These are phyloP conservation scores for Aleurites moluccanus DNA, from an alignment of 441 rosid species.

Conservation along the genomic window DNA sequence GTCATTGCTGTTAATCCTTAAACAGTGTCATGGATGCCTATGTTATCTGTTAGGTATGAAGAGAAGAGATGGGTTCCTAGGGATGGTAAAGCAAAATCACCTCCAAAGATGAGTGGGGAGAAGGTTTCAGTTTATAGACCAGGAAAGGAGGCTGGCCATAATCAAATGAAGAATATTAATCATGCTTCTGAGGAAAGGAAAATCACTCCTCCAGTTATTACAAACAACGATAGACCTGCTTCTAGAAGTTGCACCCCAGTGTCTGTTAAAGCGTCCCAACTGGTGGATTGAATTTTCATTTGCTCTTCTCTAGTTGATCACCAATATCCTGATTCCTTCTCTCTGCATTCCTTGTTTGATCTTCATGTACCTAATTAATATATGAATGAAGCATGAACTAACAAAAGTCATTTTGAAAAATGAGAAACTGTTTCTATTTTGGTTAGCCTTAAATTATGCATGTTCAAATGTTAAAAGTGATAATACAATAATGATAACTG, in stretches of 20 bases:
- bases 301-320: not conserved
- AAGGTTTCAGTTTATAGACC: slow-evolving; percentile 28
- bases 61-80: slow-evolving; percentile 65
- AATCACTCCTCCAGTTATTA: not conserved
- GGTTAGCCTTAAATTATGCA: not conserved
- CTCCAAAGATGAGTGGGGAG: slow-evolving; percentile 32
- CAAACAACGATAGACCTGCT: slow-evolving; percentile 22
- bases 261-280: slow-evolving; percentile 31
- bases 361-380: not conserved
- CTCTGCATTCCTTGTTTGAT: not conserved
- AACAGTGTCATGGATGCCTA: slow-evolving; percentile 15
- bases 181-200: slow-evolving; percentile 15
- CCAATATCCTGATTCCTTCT: not conserved
- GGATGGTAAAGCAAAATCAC: slow-evolving; percentile 35
- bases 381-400: not conserved
- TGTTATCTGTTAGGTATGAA: slow-evolving; percentile 41
- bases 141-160: slow-evolving; percentile 21
- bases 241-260: slow-evolving; percentile 25
- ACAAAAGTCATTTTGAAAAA: not conserved
- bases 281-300: slow-evolving; percentile 30
- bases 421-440: not conserved
- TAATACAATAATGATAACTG: not conserved
- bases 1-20: not conserved
- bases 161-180: slow-evolving; percentile 24
- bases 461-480: not conserved